These are phyloP conservation scores for Penicillium sp. DNA, from an alignment of 2,329 filamentous ascomycete genomes.

Conservation along the genomic window DNA sequence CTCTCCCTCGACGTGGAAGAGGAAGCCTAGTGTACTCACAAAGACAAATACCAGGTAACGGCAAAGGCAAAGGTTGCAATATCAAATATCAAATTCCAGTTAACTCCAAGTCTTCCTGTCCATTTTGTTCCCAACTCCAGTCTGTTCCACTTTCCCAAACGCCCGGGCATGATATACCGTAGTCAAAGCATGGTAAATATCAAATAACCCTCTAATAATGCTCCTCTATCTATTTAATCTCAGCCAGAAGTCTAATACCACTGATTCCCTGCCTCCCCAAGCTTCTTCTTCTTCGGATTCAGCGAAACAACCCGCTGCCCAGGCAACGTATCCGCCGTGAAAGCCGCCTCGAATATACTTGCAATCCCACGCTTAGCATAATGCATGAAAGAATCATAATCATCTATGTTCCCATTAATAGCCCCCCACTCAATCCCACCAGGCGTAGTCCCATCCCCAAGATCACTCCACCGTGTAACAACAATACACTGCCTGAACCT, in stretches of 20 bases:
- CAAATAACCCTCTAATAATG: background rate
- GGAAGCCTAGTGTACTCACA: background rate
- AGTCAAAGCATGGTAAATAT: background rate
- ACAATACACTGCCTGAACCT: constrained; percentile 60
- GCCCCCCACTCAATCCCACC: constrained; percentile 54
- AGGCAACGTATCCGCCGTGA: constrained; percentile 54
- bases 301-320: constrained; percentile 58
- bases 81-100: background rate
- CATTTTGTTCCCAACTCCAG: background rate
- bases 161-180: background rate
- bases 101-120: background rate
- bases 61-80: background rate
- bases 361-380: constrained; percentile 57
- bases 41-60: background rate
- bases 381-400: constrained; percentile 54
- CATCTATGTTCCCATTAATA: constrained; percentile 47
- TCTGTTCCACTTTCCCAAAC: background rate
- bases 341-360: constrained; percentile 58
- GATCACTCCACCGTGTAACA: constrained; percentile 61
- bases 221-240: background rate
- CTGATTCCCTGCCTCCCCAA: constrained; percentile 54
- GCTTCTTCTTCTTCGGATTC: constrained; percentile 56
- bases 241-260: constrained; percentile 52
- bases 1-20: too few relatives aligned
- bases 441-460: constrained; percentile 56